Conservation (phyloP, 2,329 filamentous ascomycete genomes). For the Phyllosticta citrichinensis region DNA sequence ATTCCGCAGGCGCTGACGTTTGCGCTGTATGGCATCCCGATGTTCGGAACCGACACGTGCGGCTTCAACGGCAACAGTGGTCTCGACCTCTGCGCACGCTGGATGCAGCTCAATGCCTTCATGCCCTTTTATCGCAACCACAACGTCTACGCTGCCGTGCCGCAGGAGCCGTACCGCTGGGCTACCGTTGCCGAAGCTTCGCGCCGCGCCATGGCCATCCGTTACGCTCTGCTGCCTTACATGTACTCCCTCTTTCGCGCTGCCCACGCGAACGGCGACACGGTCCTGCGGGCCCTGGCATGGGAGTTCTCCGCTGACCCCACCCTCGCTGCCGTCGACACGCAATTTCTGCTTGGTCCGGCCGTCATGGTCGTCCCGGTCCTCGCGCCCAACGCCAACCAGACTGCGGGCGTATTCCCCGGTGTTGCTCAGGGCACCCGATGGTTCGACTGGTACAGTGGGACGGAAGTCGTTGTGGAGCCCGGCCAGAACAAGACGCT, state of each 20-base stretch:
- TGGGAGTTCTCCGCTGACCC: constrained; percentile 70
- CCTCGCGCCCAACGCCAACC: constrained; percentile 50
- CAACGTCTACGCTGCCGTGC: constrained; percentile 49
- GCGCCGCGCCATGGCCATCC: constrained; percentile 57
- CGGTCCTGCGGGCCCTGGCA: constrained; percentile 61
- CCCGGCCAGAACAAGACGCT: constrained; percentile 51
- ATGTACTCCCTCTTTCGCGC: constrained; percentile 64
- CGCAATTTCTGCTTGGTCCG: constrained; percentile 61
- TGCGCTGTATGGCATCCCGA: constrained; percentile 63
- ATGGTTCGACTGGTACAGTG: constrained; percentile 78
- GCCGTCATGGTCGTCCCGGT: constrained; percentile 59
- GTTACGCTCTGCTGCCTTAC: constrained; percentile 63
- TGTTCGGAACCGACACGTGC: constrained; percentile 56
- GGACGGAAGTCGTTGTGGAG: constrained; percentile 41
- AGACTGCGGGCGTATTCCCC: constrained; percentile 60
- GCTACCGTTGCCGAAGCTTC: constrained; percentile 53
- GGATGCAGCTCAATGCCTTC: constrained; percentile 65
- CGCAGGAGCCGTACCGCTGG: constrained; percentile 66
- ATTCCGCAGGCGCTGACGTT: constrained; percentile 72
- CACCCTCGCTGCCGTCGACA: constrained; percentile 53
- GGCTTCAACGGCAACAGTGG: constrained; percentile 60
- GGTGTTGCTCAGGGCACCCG: constrained; percentile 48
- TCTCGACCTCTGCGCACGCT: constrained; percentile 61
- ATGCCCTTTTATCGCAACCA: constrained; percentile 75
- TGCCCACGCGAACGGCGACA: constrained; percentile 55